phyloP scores from a whole-genome alignment of 192 early-diverging fungal genomes.

The Jimgerdemannia flammicorona region DNA sequence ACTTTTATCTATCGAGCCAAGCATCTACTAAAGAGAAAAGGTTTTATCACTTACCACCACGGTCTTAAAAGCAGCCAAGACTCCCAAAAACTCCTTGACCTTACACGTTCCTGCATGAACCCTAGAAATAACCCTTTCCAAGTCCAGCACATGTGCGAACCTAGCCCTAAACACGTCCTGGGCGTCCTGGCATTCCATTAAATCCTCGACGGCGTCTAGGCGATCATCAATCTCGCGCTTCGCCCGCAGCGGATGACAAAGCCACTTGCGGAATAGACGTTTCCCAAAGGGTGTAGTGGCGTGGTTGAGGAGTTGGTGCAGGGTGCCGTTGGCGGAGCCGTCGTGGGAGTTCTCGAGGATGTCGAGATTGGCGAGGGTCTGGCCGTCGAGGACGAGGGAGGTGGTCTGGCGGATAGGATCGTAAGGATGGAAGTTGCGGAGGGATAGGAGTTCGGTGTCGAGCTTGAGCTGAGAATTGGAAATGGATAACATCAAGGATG shows the following conservation, averaged over 20 bases:
- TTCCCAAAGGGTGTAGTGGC: constrained; percentile 89
- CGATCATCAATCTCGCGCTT: constrained; percentile 71
- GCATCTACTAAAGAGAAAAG: background rate
- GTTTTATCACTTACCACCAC: constrained; percentile 37
- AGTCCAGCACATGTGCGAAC: constrained; percentile 65
- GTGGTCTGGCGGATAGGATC: constrained; percentile 73
- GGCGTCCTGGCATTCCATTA: constrained; percentile 51
- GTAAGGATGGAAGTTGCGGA: constrained; percentile 80
- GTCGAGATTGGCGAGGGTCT: constrained; percentile 90
- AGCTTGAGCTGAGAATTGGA: constrained; percentile 63
- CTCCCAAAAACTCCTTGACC: constrained; percentile 78
- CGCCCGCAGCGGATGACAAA: constrained; percentile 82
- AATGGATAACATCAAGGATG: background rate
- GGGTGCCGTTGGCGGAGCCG: constrained; percentile 69
- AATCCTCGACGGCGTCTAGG: constrained; percentile 86
- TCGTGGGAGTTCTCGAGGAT: constrained; percentile 83
- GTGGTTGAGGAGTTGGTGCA: constrained; percentile 83
- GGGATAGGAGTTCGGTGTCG: constrained; percentile 80
- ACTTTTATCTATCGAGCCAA: background rate
- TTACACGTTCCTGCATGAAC: constrained; percentile 84
- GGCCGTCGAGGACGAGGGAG: constrained; percentile 87
- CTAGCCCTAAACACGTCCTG: constrained; percentile 41
- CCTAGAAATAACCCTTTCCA: constrained; percentile 88
- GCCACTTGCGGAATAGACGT: constrained; percentile 74
- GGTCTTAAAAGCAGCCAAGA: constrained; percentile 56